Base-by-base conservation (phyloP, 768 basidiomycete species). In the Saitozyma podzolica region DNA sequence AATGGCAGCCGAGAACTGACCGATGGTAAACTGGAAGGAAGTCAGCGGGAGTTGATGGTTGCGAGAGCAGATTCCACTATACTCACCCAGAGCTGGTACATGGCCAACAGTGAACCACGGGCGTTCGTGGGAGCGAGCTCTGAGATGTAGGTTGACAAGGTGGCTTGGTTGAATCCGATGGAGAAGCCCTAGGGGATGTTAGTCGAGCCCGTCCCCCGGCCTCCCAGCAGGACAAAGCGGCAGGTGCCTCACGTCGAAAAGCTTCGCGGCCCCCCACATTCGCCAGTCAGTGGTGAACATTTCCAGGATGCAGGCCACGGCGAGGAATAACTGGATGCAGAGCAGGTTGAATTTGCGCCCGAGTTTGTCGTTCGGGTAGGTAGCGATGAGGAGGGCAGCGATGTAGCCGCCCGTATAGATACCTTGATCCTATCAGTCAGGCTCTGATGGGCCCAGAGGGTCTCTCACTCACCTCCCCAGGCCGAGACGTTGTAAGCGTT, bases 201-300 rank as follows among this genome's bases (percentile, higher is more conserved):
- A 50, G 49, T 13, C 14, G 47, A 48, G 89, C 2, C 13, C 47
- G 47, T 48, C 14, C 29, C 2, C 13, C 47, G 47, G 2, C 14
- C 29, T 29, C 2, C 29, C 29, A 29, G 29, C 29, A 29, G 29
- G 29, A 29, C 29, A 2, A 48, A 13, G 47, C 17, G 47, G 13
- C 3, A 48, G 40, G 43, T 40, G 42, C 40, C 42, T 14, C 39
- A 17, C 53, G 14, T 53, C 51, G 37, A 59, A 43, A 13, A 59
- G 37, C 47, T 54, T 59, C 10, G 63, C 63, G 16, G 16, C 57
- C 3, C 40, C 16, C 63, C 63, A 64, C 39, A 59, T 45, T n/a
- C 14, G 39, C 52, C 50, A 49, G 52, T 40, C 51, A 16, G 54
- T 59, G 17, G 63, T 51, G 17, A 59, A 20, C 14, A 54, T 48